A percentile compares a stretch with the other conserved stretches of the same genome.
phyloP scores from a whole-genome alignment of 2,329 filamentous ascomycete genomes.

The Fusarium sp. region DNA sequence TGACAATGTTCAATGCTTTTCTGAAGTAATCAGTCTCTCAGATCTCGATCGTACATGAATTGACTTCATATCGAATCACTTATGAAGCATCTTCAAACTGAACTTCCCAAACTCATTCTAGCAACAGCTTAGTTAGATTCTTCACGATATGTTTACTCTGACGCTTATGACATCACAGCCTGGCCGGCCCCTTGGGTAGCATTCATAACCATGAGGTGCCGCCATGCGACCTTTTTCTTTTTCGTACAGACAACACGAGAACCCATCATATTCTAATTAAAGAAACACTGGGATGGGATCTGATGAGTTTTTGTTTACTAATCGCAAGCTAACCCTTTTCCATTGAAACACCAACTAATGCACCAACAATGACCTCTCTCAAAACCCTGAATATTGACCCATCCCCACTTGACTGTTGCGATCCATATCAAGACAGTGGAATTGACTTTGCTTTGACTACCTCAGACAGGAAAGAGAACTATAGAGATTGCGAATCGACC shows the following conservation, averaged over 20 bases:
- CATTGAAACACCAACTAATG: background rate
- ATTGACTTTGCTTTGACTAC: background rate
- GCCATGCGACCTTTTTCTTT: slow-evolving; percentile 1
- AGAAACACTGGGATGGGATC: background rate
- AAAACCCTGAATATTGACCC: background rate
- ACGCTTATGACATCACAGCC: slow-evolving; percentile 14
- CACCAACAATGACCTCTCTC: background rate
- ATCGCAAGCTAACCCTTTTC: background rate
- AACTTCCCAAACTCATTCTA: slow-evolving; percentile 4
- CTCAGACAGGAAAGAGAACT: background rate
- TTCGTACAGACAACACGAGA: slow-evolving; percentile 25
- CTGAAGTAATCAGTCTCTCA: background rate
- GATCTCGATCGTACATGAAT: slow-evolving; percentile 21
- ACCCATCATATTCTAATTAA: slow-evolving; percentile 16
- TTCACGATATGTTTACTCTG: background rate
- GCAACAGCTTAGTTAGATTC: slow-evolving; percentile 1
- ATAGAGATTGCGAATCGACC: background rate
- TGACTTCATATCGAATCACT: slow-evolving; percentile 14
- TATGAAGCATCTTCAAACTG: slow-evolving; percentile 24
- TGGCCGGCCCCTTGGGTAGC: background rate
- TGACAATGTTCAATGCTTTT: background rate
- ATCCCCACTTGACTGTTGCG: background rate
- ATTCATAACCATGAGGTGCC: background rate
- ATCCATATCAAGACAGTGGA: background rate
- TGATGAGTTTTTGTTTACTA: background rate